Percentiles rank a stretch among this genome's conserved stretches.
These are phyloP conservation scores for Mesembryanthemum crystallinum DNA, from an alignment of 148 eudicot genomes.

Conservation along the genomic window DNA sequence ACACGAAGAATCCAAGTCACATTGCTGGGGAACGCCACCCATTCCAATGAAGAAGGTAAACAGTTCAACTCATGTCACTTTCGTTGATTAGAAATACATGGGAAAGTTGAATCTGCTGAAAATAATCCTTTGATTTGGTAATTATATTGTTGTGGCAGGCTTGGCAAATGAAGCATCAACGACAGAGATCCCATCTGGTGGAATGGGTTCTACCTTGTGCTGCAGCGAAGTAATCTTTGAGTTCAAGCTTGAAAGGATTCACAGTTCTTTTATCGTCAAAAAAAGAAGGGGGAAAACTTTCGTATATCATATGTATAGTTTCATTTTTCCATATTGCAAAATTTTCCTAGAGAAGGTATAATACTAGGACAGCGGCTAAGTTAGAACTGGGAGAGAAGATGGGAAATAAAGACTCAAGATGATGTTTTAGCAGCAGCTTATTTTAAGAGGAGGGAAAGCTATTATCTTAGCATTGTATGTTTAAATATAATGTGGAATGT, in stretches of 20 bases:
- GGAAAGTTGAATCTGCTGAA: background rate
- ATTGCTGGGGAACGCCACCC: constrained; percentile 66
- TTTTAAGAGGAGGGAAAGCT: too few relatives aligned
- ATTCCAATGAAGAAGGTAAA: constrained; percentile 60
- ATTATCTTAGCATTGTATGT: too few relatives aligned
- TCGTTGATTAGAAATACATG: background rate
- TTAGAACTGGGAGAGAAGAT: background rate
- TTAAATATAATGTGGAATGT: too few relatives aligned
- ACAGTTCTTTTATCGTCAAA: background rate
- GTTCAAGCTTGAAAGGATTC: background rate
- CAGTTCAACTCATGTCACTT: background rate
- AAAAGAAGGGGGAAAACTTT: background rate
- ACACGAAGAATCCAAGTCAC: constrained; percentile 38
- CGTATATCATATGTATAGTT: background rate
- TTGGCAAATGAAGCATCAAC: constrained; percentile 50
- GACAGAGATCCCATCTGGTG: constrained; percentile 42
- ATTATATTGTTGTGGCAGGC: constrained; percentile 38
- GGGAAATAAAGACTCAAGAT: background rate
- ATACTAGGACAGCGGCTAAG: background rate
- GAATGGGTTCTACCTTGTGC: constrained; percentile 61
- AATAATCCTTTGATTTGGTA: background rate
- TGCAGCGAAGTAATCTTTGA: constrained; percentile 35
- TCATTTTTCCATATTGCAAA: background rate
- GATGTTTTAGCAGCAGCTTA: background rate
- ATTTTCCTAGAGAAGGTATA: background rate